Conservation (phyloP, 75 land plant genomes). For the Picea sitchensis region DNA sequence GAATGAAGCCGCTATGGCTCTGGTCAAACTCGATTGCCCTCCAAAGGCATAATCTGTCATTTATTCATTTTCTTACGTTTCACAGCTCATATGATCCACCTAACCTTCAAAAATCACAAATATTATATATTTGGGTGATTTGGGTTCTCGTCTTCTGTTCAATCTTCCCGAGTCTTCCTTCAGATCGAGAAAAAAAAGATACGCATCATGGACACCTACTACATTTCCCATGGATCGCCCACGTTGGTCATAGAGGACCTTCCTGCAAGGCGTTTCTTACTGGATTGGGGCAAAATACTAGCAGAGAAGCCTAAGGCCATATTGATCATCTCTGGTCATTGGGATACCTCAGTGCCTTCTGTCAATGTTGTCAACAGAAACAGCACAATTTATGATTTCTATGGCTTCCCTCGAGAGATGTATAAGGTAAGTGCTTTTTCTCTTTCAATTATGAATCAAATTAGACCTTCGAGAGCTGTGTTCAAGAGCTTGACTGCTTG, state of each 20-base stretch:
- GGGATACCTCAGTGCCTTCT: slow-evolving; percentile 67
- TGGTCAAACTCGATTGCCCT: no score
- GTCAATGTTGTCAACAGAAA: slow-evolving; percentile 43
- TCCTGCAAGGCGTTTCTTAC: slow-evolving; percentile 61
- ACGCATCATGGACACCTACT: slow-evolving; percentile 29
- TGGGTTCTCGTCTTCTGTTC: background rate
- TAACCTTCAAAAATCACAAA: background rate
- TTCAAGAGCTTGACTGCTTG: no score
- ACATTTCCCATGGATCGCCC: slow-evolving; percentile 85
- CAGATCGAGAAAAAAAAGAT: no score
- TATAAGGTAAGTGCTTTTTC: slow-evolving; percentile 45
- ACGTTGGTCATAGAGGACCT: slow-evolving; percentile 53
- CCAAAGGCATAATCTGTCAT: no score
- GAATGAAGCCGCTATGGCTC: no score
- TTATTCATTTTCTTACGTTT: no score
- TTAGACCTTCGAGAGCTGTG: no score
- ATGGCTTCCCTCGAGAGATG: slow-evolving; percentile 65
- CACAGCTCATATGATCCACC: no score
- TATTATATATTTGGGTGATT: background rate
- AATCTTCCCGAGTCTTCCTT: no score
- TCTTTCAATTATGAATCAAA: no score
- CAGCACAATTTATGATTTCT: slow-evolving; percentile 72
- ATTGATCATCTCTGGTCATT: slow-evolving; percentile 79
- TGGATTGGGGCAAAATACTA: slow-evolving; percentile 26
- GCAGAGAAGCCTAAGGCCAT: slow-evolving; percentile 60